These are phyloP conservation scores for Nigrograna mackinnonii DNA, from an alignment of 2,329 filamentous ascomycete species.

Conservation along the genomic window DNA sequence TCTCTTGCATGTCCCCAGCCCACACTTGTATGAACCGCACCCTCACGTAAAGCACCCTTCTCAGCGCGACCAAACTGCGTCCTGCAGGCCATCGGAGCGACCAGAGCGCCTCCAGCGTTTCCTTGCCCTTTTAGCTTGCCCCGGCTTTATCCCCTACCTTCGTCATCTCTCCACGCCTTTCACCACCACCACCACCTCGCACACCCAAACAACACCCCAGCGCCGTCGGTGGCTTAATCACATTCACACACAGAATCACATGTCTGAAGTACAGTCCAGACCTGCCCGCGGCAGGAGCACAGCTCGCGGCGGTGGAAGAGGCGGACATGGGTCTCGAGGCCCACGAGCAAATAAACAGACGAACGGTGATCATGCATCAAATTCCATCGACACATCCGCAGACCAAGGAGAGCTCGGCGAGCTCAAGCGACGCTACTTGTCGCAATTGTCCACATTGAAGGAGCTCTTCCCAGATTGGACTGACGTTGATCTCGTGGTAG, in stretches of 20 bases:
- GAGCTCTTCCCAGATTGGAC: conserved; percentile 97
- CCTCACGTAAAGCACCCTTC: no score
- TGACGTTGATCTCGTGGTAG: conserved; percentile 90
- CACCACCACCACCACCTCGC: conserved; percentile 23
- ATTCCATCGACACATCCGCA: conserved; percentile 64
- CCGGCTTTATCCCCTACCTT: conserved; percentile 31
- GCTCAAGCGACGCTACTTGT: conserved; percentile 86
- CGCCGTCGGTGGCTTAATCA: conserved; percentile 33
- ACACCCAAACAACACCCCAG: conserved; percentile 21
- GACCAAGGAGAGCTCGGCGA: conserved; percentile 90
- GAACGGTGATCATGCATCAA: conserved; percentile 72
- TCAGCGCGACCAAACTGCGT: conserved; percentile 15
- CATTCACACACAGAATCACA: conserved; percentile 56
- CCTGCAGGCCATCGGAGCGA: conserved; percentile 12
- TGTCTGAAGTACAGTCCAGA: conserved; percentile 95
- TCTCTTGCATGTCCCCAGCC: no score
- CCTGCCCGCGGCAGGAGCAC: conserved; percentile 87
- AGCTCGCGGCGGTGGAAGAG: conserved; percentile 83
- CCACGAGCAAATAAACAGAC: conserved; percentile 52
- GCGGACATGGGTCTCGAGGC: conserved; percentile 63
- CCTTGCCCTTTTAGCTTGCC: conserved; percentile 33
- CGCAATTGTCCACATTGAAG: conserved; percentile 79
- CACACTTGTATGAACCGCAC: no score
- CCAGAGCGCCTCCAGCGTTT: conserved; percentile 30
- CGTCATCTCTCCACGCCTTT: conserved; percentile 27